Evolutionary conservation across 768 basidiomycete species (phyloP).

Genomic region (Suillus americanus): DNA sequence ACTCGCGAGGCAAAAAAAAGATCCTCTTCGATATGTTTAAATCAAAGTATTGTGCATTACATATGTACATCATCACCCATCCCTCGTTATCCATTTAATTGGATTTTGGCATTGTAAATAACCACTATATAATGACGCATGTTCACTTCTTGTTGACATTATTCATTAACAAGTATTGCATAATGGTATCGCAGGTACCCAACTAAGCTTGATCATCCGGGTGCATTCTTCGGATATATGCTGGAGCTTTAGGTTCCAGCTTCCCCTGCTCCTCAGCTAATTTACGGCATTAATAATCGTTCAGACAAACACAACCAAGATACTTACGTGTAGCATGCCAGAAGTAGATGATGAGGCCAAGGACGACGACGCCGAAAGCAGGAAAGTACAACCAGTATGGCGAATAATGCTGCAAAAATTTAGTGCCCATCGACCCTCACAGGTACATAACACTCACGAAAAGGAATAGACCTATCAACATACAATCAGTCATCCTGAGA

Average conservation of each 20-base stretch:
- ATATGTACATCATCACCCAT: constrained; percentile 24
- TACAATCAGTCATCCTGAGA: constrained; percentile 9
- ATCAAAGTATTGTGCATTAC: constrained; percentile 14
- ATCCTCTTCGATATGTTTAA: constrained; percentile 24
- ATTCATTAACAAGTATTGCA: background rate
- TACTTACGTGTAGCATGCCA: constrained; percentile 80
- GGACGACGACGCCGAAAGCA: constrained; percentile 67
- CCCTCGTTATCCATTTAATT: constrained; percentile 17
- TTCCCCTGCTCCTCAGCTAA: constrained; percentile 75
- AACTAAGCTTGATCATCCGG: constrained; percentile 18
- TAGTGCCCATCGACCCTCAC: background rate
- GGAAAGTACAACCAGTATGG: constrained; percentile 92
- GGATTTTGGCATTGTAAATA: constrained; percentile 24
- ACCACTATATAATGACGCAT: background rate
- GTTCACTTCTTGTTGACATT: background rate
- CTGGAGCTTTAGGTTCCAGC: constrained; percentile 55
- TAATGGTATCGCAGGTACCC: constrained; percentile 12
- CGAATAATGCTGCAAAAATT: constrained; percentile 57
- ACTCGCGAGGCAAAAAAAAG: constrained; percentile 48
- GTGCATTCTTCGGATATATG: constrained; percentile 45
- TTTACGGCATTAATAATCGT: constrained; percentile 11
- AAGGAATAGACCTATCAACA: constrained; percentile 46
- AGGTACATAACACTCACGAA: constrained; percentile 38
- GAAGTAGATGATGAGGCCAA: constrained; percentile 81
- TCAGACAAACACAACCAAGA: background rate